phyloP scores from a whole-genome alignment of 1,284 basidiomycete species.

The Chalciporus sp. region DNA sequence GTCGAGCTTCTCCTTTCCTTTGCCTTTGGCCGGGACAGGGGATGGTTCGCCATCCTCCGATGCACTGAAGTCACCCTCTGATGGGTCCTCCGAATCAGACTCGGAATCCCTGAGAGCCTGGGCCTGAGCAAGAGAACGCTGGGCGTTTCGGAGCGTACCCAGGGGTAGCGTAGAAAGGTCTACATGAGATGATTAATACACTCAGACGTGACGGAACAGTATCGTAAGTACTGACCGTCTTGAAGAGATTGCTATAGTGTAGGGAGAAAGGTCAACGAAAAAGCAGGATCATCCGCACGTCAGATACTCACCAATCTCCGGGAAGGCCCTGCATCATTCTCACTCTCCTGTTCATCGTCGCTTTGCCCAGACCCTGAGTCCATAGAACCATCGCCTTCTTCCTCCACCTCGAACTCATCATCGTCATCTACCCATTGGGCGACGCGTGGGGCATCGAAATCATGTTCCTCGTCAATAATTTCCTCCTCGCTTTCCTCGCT shows the following conservation, averaged over 20 bases:
- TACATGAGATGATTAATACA: conserved; percentile 23
- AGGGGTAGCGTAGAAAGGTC: conserved; percentile 63
- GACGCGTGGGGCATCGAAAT: conserved; percentile 51
- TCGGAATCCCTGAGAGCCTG: conserved; percentile 40
- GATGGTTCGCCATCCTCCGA: conserved; percentile 31
- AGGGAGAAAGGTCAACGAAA: conserved; percentile 35
- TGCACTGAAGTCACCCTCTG: conserved; percentile 31
- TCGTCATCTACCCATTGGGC: conserved; percentile 63
- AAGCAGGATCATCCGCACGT: neutral
- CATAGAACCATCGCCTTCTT: conserved; percentile 20
- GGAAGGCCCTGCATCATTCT: conserved; percentile 29
- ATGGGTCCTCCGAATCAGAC: conserved; percentile 28
- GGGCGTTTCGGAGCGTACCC: conserved; percentile 69
- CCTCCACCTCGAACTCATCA: conserved; percentile 39
- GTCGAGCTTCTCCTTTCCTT: conserved; percentile 37
- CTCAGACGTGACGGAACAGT: conserved; percentile 7
- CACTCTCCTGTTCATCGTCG: conserved; percentile 14
- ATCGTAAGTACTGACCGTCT: conserved; percentile 21
- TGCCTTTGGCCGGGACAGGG: conserved; percentile 21
- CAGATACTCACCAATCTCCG: conserved; percentile 27
- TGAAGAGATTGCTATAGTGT: conserved; percentile 24
- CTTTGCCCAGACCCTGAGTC: conserved; percentile 33
- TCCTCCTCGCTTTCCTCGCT: neutral
- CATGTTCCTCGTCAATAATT: conserved; percentile 27
- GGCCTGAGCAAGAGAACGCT: conserved; percentile 50